These are phyloP conservation scores for Pelargonium cotyledonis DNA, from an alignment of 441 rosid species.

Conservation along the genomic window DNA sequence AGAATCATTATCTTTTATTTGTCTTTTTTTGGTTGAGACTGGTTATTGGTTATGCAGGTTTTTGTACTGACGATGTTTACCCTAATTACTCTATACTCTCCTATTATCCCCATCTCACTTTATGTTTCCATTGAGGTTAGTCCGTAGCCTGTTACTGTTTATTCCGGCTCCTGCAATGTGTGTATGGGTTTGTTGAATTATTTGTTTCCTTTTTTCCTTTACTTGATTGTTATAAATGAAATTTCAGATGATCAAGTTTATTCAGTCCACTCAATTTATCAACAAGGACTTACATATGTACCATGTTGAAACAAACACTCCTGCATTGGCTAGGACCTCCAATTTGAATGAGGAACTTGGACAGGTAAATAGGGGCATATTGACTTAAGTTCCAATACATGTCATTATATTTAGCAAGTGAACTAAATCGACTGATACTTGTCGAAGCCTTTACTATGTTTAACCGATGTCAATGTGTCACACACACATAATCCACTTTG, in stretches of 20 bases:
- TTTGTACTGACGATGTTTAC: constrained; percentile 74
- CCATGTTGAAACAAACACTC: constrained; percentile 81
- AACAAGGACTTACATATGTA: constrained; percentile 92
- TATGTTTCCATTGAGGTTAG: constrained; percentile 97
- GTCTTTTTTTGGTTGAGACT: constrained; percentile 13
- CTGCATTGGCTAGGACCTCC: constrained; percentile 96
- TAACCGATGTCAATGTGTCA: neutral
- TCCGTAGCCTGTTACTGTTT: constrained; percentile 18
- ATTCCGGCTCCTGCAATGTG: constrained; percentile 13
- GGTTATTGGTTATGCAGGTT: constrained; percentile 49
- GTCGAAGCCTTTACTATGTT: neutral
- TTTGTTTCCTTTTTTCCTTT: constrained; percentile 13
- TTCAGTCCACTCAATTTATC: constrained; percentile 92
- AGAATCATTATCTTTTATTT: constrained; percentile 11
- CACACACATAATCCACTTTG: neutral
- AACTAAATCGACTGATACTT: neutral
- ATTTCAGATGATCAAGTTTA: constrained; percentile 91
- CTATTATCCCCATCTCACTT: constrained; percentile 95
- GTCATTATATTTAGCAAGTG: neutral
- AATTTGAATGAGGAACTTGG: constrained; percentile 99
- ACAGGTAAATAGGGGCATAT: constrained; percentile 54
- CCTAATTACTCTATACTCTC: constrained; percentile 84
- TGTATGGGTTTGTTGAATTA: constrained; percentile 16
- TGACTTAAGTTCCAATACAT: constrained; percentile 2
- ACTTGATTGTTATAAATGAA: constrained; percentile 16